phyloP scores from a whole-genome alignment of 2,329 filamentous ascomycete species.

The Raffaelea ambrosiae region DNA sequence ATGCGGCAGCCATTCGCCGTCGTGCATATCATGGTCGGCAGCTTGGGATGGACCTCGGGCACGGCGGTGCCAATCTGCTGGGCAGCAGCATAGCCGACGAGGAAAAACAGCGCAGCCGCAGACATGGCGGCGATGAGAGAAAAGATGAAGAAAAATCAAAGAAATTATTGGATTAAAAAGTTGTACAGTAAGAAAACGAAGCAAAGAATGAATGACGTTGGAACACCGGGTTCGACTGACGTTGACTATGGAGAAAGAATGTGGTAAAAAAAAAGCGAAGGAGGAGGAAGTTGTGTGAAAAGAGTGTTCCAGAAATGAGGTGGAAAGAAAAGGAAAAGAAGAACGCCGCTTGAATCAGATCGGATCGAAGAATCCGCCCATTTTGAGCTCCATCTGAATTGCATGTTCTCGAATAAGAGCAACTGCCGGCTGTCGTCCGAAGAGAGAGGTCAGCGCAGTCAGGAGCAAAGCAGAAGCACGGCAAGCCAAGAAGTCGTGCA shows the following conservation, averaged over 20 bases:
- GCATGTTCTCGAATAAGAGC: no score
- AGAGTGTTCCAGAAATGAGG: no score
- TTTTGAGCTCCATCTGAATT: no score
- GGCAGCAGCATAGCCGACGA: background rate
- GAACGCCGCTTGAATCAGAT: no score
- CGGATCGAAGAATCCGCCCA: background rate
- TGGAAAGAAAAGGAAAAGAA: no score
- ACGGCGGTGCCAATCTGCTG: slow-evolving; percentile 13
- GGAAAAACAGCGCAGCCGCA: background rate
- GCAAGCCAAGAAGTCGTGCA: background rate
- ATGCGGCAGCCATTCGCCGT: slow-evolving; percentile 13
- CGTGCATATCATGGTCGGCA: slow-evolving; percentile 18
- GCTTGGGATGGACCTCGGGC: slow-evolving; percentile 17
- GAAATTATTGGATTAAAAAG: background rate
- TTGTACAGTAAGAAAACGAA: no score
- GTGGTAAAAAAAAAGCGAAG: background rate
- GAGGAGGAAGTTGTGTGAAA: no score
- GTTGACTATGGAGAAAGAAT: background rate
- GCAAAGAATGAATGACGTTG: background rate
- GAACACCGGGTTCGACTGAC: background rate
- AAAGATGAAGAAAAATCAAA: background rate
- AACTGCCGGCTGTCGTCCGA: no score
- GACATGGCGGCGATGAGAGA: background rate
- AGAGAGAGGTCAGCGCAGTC: no score
- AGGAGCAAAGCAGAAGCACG: no score